These are phyloP conservation scores for Nissolia schottii DNA, from an alignment of 306 rosid genomes.

Conservation along the genomic window DNA sequence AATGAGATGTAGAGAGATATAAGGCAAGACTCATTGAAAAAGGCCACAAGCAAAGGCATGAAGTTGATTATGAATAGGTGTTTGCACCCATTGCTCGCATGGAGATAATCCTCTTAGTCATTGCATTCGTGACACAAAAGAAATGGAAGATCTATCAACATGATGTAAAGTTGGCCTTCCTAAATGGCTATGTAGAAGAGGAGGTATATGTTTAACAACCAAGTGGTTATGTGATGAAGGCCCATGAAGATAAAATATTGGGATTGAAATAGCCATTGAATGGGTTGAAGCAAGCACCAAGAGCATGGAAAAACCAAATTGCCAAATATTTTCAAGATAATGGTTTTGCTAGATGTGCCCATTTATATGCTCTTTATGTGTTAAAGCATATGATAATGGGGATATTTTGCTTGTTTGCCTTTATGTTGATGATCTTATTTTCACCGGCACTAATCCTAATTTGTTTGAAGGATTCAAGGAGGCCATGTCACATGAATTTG, in stretches of 20 bases:
- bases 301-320: not conserved
- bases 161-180: not conserved
- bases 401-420: not conserved
- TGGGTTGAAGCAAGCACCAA: no score
- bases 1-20: no score
- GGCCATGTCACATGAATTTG: no score
- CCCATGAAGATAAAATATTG: not conserved
- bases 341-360: not conserved
- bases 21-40: no score
- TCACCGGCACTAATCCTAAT: not conserved
- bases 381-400: not conserved
- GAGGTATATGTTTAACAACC: not conserved
- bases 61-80: no score
- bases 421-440: not conserved
- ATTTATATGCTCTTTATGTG: not conserved
- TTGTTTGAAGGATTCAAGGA: not conserved
- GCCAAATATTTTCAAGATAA: not conserved
- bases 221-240: not conserved
- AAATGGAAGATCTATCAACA: not conserved
- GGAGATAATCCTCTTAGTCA: not conserved
- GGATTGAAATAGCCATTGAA: no score
- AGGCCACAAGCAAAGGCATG: no score
- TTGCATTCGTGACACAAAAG: no score
- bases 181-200: not conserved
- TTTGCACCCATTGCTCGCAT: not conserved